phyloP scores from a whole-genome alignment of 2,329 filamentous ascomycete species.

The Colletotrichum costaricense region DNA sequence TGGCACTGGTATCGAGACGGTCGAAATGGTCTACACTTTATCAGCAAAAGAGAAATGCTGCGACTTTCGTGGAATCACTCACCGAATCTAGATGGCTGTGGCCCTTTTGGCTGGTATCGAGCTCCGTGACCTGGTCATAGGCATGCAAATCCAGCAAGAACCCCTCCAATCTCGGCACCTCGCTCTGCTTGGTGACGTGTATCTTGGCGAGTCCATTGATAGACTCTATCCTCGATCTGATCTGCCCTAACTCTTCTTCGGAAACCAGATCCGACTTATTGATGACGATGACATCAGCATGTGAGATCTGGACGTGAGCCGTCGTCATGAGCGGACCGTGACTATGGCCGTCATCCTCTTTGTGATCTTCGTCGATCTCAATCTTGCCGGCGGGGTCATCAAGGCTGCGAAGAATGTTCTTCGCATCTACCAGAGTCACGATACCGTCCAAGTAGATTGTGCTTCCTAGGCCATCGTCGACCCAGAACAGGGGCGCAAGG shows the following conservation, averaged over 20 bases:
- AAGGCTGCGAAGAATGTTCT: conserved; percentile 86
- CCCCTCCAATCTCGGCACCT: conserved; percentile 85
- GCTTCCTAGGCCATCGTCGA: conserved; percentile 94
- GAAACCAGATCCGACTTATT: conserved; percentile 93
- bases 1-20: conserved; percentile 77
- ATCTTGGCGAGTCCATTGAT: conserved; percentile 93
- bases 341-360: conserved; percentile 50
- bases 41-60: conserved; percentile 37
- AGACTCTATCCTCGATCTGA: conserved; percentile 78
- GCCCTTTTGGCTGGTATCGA: conserved; percentile 79
- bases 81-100: conserved; percentile 93
- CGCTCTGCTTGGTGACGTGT: conserved; percentile 82
- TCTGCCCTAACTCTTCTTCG: conserved; percentile 72
- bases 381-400: conserved; percentile 75
- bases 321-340: conserved; percentile 83
- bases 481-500: conserved; percentile 95
- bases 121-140: conserved; percentile 82
- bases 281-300: conserved; percentile 93
- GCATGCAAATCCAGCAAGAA: conserved; percentile 91
- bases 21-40: conserved; percentile 78
- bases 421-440: conserved; percentile 94
- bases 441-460: conserved; percentile 98
- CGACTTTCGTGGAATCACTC: conserved; percentile 44
- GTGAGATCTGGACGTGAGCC: conserved; percentile 95
- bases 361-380: conserved; percentile 52